A percentile compares a stretch with the other conserved stretches of the same genome.
phyloP scores from a whole-genome alignment of 179 eudicot genomes.

The Beta corolliflora region DNA sequence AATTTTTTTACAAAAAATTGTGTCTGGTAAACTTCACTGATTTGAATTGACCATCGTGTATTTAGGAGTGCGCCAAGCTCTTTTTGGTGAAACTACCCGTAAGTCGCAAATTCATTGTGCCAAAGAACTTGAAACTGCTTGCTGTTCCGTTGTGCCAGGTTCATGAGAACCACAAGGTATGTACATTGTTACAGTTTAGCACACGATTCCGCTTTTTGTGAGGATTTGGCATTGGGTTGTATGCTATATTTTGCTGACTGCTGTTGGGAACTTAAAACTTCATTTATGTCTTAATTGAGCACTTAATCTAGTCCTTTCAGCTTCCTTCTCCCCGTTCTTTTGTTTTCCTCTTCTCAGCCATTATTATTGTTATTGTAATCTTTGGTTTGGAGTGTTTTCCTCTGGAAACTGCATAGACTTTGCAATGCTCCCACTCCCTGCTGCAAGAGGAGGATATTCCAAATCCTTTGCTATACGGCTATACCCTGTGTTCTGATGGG shows the following conservation, averaged over 20 bases:
- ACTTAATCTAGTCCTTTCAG: neutral
- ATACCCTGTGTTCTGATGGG: too few relatives aligned
- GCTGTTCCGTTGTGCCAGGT: conserved; percentile 69
- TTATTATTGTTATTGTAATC: neutral
- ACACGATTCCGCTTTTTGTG: neutral
- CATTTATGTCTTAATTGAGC: neutral
- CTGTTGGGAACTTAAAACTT: neutral
- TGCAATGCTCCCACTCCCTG: neutral
- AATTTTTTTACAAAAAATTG: neutral
- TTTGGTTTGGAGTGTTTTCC: neutral
- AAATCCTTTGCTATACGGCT: neutral
- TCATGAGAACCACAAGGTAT: conserved; percentile 64
- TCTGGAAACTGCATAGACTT: neutral
- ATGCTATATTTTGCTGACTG: neutral
- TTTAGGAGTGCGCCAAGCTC: conserved; percentile 70
- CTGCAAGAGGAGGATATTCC: neutral
- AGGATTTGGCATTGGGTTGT: neutral
- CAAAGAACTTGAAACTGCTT: conserved; percentile 57
- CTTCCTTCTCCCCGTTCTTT: neutral
- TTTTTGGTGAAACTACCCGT: conserved; percentile 67
- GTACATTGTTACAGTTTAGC: neutral
- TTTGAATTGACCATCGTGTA: neutral
- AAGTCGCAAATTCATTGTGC: conserved; percentile 54
- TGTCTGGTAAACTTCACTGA: neutral
- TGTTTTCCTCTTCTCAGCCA: too few relatives aligned